Evolutionary conservation across 257 asterid genomes (phyloP).

Genomic region (Voacanga thouarsii): DNA sequence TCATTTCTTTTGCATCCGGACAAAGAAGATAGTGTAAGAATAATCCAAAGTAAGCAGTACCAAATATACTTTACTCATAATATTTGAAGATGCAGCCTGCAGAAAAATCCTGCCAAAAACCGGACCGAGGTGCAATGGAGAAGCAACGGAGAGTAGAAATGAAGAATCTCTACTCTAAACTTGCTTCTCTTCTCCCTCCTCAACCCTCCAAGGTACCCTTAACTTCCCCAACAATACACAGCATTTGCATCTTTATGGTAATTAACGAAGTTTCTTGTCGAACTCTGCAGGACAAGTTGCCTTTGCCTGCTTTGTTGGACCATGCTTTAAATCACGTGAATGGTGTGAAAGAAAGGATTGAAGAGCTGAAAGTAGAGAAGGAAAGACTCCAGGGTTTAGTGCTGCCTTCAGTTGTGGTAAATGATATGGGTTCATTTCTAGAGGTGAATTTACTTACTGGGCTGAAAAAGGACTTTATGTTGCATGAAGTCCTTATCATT

Average conservation of each 20-base stretch:
- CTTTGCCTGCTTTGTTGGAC: conserved; percentile 5
- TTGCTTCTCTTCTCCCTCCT: conserved; percentile 35
- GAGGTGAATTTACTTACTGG: conserved; percentile 13
- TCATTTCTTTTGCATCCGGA: neutral
- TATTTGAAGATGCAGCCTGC: neutral
- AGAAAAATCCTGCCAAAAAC: conserved; percentile 6
- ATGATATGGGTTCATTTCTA: conserved; percentile 9
- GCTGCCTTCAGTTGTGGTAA: conserved; percentile 1
- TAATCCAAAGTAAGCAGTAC: neutral
- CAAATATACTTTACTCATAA: neutral
- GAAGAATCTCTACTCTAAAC: conserved; percentile 27
- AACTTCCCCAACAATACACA: neutral
- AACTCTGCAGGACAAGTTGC: conserved; percentile 7
- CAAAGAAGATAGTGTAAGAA: neutral
- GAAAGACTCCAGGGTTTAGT: neutral
- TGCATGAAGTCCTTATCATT: conserved; percentile 1
- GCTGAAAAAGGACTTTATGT: conserved; percentile 7
- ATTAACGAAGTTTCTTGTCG: too few relatives aligned
- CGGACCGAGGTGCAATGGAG: conserved; percentile 25
- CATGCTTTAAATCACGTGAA: conserved; percentile 6
- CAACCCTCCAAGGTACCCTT: conserved; percentile 26
- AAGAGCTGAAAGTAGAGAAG: neutral
- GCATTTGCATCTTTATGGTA: too few relatives aligned
- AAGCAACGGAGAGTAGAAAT: conserved; percentile 27
- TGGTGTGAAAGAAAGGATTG: conserved; percentile 12